Evolutionary conservation across 2,329 filamentous ascomycete species (phyloP).

Genomic region (Microcyclospora tardicrescens): DNA sequence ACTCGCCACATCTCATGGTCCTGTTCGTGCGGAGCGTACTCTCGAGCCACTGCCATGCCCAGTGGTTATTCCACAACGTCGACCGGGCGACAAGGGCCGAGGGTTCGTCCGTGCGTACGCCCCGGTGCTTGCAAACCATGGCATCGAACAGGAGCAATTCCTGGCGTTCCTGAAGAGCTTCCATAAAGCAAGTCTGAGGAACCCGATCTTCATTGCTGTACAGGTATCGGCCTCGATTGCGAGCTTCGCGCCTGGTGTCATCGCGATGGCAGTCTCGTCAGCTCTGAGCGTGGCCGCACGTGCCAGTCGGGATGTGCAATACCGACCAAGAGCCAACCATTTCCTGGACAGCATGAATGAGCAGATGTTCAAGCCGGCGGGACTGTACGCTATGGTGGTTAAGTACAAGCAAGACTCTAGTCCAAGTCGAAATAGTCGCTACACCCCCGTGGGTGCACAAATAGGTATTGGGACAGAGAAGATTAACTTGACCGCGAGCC

Average conservation of each 20-base stretch:
- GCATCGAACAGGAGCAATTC: constrained; percentile 38
- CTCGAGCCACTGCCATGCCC: constrained; percentile 26
- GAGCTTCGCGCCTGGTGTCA: constrained; percentile 27
- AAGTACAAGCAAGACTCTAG: constrained; percentile 14
- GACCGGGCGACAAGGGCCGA: constrained; percentile 35
- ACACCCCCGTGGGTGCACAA: constrained; percentile 1
- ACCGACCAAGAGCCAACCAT: constrained; percentile 32
- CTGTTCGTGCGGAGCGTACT: not conserved
- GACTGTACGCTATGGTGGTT: constrained; percentile 43
- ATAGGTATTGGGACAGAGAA: constrained; percentile 10
- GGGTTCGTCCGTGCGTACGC: constrained; percentile 44
- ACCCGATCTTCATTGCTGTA: constrained; percentile 19
- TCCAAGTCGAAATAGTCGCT: constrained; percentile 9
- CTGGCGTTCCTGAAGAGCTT: constrained; percentile 37
- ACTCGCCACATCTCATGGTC: constrained; percentile 2
- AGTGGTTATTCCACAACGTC: constrained; percentile 40
- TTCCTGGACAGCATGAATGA: constrained; percentile 46
- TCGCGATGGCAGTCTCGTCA: constrained; percentile 31
- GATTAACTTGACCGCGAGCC: constrained; percentile 26
- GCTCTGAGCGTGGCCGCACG: constrained; percentile 32
- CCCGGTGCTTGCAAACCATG: constrained; percentile 32
- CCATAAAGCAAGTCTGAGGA: constrained; percentile 30
- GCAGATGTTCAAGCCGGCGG: constrained; percentile 44
- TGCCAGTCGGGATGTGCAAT: constrained; percentile 28
- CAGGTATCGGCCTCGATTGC: constrained; percentile 24